These are phyloP conservation scores for Saitozyma sp. DNA, from an alignment of 768 basidiomycete species.

Conservation along the genomic window DNA sequence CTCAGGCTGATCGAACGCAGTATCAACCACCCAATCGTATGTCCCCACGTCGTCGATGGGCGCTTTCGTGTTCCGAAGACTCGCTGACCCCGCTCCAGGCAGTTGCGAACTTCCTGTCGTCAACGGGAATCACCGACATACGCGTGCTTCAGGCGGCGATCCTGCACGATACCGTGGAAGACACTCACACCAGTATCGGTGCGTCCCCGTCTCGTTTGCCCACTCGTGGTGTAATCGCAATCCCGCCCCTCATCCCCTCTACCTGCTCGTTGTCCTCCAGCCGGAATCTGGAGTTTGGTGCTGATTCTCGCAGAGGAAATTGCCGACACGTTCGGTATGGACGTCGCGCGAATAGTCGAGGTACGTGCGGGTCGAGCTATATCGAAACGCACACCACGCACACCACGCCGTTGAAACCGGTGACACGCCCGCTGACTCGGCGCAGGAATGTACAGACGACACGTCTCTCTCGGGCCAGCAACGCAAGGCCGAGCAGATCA, in stretches of 20 bases:
- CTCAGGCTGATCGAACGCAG: slow-evolving; percentile 11
- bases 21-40: slow-evolving; percentile 52
- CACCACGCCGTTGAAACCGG: background rate
- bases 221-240: background rate
- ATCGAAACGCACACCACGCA: no score
- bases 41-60: background rate
- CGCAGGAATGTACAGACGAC: slow-evolving; percentile 49
- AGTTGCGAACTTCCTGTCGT: slow-evolving; percentile 47
- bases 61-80: no score
- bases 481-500: slow-evolving; percentile 43
- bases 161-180: slow-evolving; percentile 53
- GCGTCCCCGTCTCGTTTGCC: slow-evolving; percentile 4
- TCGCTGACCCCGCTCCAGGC: slow-evolving; percentile 23
- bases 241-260: background rate
- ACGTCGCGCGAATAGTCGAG: slow-evolving; percentile 50
- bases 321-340: slow-evolving; percentile 40
- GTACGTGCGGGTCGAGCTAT: no score
- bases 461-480: slow-evolving; percentile 28
- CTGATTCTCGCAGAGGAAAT: slow-evolving; percentile 39
- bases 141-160: slow-evolving; percentile 50
- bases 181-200: slow-evolving; percentile 49
- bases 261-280: background rate
- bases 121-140: slow-evolving; percentile 46
- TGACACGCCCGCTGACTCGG: background rate
- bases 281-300: background rate